Evolutionary conservation across 345 rosid species (phyloP), one percentile per base, ranked within the genome.

Genomic region (Populus euphratica): DNA sequence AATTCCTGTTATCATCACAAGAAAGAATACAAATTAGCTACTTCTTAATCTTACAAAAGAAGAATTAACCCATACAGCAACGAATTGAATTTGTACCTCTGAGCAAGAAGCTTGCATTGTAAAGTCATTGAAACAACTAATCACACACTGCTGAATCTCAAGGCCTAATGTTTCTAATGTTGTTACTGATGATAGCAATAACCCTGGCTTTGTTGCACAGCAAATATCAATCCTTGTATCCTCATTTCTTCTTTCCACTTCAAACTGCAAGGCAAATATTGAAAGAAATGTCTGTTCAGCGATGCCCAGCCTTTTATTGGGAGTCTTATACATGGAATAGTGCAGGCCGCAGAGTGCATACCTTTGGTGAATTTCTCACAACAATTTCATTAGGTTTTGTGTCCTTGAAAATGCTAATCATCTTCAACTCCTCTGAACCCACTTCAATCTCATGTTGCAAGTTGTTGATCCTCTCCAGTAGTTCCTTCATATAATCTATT

Each of bases 51-150:
- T 27, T 63, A 25, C 5, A 63, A 0, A 9, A 63, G 67, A 29
- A 63, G 31, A n/a, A 63, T n/a, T 47, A 47, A 47, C 17, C 52
- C 52, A 3, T 47, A 4, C 6, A 31, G 14, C 31, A n/a, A 25
- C 21, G 43, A 54, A 38, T 21, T 11, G 39, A 50, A 67, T 11
- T 3, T 33, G n/a, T 70, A 75, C 79, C 85, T 82, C 76, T 11
- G 81, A 78, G 81, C 85, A 82, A 39, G 85, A 82, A 74, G 85
- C 85, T 52, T 82, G 85, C 81, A 82, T 41, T 31, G 85, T 44
- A 65, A 82, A 82, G 18, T 82, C 85, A 78, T 82, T 82, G 70
- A 82, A 82, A 54, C 79, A 78, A 73, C 85, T 82, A 70, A 78
- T 78, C 11, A 82, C 85, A 75, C 85, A 82, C 27, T 82, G 85